Base-by-base conservation (phyloP, 768 basidiomycete species). In the Steccherinum ochraceum region DNA sequence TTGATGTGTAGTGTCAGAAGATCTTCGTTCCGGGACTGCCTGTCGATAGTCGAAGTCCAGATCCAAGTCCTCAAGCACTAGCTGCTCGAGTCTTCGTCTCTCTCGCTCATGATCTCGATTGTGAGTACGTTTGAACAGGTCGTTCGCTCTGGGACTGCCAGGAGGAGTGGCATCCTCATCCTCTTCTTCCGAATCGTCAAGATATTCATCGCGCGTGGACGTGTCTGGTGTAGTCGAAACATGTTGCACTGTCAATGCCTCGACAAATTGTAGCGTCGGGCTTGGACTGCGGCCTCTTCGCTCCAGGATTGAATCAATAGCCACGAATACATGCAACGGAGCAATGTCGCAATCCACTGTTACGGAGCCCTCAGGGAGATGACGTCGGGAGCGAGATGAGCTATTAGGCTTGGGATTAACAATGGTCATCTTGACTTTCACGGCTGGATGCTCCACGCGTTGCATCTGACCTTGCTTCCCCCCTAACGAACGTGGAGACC, bases 301-400 rank as follows among this genome's bases (percentile, higher is more conserved):
- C 57, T 68, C 56, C 46, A 79, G 56, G 18, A 73, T 56, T 49
- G 70, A 62, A 26, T 67, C 75, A 43, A 90, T 68, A 62, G 94
- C 90, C 23, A 89, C 47, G 60, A 91, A 89, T n/a, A 87, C 40
- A 59, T 93, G 91, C 10, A 94, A 58, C 10, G 92, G 86, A 10
- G 71, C 69, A 5, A 79, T 45, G n/a, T 62, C 61, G n/a, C 80
- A 59, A 24, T 75, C 69, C 25, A 81, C 46, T 3, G 69, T 60
- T 30, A 65, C 24, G 5, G 49, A 41, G 39, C 12, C 48, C 24
- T 27, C 47, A 19, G 56, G 51, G n/a, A 52, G 53, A 47, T 25
- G 40, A 19, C 46, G 45, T 46, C 25, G 48, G 35, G 24, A 48
- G 24, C 47, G 57, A 23, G 49, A 45, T 40, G n/a, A 24, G 19